Conservation (phyloP, 345 rosid genomes). For the Eucalyptus regnans region DNA sequence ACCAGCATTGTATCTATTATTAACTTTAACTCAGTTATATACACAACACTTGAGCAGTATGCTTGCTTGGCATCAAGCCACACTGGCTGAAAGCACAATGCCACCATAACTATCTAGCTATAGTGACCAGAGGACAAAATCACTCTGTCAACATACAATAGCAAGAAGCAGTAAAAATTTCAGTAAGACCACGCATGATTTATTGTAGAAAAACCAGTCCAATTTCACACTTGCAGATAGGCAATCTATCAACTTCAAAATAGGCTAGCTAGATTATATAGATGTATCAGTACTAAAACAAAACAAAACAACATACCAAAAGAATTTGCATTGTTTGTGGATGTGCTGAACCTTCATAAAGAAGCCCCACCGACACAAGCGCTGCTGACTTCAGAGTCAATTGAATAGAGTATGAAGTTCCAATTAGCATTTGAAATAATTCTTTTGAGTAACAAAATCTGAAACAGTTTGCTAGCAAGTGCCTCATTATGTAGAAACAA, state of each 20-base stretch:
- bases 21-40: not conserved
- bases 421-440: not conserved
- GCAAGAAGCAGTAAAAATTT: not conserved
- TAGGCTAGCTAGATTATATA: not conserved
- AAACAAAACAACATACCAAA: slow-evolving; percentile 33
- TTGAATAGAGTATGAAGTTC: not conserved
- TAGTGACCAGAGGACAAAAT: not conserved
- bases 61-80: not conserved
- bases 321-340: slow-evolving; percentile 78
- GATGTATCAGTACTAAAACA: not conserved
- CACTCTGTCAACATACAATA: not conserved
- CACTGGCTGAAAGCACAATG: not conserved
- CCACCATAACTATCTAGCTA: not conserved
- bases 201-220: not conserved
- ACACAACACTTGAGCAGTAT: not conserved
- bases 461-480: not conserved
- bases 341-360: slow-evolving; percentile 95
- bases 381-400: slow-evolving; percentile 72
- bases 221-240: not conserved
- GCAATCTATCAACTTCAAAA: not conserved
- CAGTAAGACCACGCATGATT: not conserved
- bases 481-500: not conserved
- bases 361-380: slow-evolving; percentile 80
- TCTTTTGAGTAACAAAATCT: not conserved
- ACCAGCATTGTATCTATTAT: not conserved